Percentiles rank a stretch among this genome's conserved stretches.
Evolutionary conservation across 371 early-diverging fungal species (phyloP).

Genomic region (Mortierella sp.): DNA sequence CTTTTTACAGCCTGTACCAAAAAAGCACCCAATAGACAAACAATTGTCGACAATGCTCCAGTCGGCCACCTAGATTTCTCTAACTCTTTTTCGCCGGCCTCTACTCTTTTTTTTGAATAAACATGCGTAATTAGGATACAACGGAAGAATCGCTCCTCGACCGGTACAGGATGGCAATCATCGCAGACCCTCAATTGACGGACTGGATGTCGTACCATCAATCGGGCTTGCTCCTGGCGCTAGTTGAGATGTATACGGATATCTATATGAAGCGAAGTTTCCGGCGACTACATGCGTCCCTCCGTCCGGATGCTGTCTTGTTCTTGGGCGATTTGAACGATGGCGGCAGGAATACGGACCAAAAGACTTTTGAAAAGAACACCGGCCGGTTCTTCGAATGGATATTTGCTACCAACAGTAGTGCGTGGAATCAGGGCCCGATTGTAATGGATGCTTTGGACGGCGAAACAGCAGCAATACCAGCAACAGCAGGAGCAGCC

Average conservation of each 20-base stretch:
- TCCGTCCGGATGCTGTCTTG: constrained; percentile 76
- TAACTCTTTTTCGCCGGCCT: background rate
- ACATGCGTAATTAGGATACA: constrained; percentile 7
- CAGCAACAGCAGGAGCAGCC: constrained; percentile 61
- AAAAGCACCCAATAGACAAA: too few species aligned
- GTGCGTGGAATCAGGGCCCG: constrained; percentile 40
- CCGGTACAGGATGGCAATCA: constrained; percentile 64
- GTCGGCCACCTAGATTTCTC: background rate
- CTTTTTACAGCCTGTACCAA: too few species aligned
- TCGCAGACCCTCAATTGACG: constrained; percentile 96
- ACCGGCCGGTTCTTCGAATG: constrained; percentile 32
- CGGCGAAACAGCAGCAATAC: constrained; percentile 63
- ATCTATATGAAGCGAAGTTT: constrained; percentile 90
- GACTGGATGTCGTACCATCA: constrained; percentile 88
- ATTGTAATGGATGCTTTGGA: constrained; percentile 27
- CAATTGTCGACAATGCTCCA: background rate
- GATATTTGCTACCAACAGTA: constrained; percentile 28
- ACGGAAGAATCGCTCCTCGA: constrained; percentile 1
- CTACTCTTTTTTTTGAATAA: background rate
- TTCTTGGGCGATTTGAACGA: constrained; percentile 94
- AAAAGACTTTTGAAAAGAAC: constrained; percentile 61
- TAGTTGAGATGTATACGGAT: constrained; percentile 86
- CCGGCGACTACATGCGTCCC: constrained; percentile 62
- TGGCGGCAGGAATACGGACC: constrained; percentile 87
- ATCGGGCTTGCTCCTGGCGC: constrained; percentile 49